Evolutionary conservation across 2,329 filamentous ascomycete species (phyloP).

Genomic region (Xylariomycetidae sp.): DNA sequence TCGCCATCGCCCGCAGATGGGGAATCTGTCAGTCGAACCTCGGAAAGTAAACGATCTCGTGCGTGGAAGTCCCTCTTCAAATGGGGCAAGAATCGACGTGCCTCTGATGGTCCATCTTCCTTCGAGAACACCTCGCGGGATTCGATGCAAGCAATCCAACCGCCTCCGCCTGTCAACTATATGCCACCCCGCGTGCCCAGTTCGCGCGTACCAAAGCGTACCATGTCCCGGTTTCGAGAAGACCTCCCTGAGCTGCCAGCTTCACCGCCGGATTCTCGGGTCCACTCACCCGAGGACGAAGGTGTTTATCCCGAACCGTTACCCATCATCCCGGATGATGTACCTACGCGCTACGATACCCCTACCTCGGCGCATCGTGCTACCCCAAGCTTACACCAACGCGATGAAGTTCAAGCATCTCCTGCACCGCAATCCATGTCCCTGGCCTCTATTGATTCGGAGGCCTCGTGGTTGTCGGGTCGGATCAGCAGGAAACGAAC

Average conservation of each 20-base stretch:
- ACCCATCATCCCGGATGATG: constrained; percentile 28
- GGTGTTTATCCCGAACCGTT: constrained; percentile 24
- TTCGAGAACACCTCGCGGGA: constrained; percentile 90
- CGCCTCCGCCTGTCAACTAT: constrained; percentile 29
- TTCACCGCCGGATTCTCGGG: constrained; percentile 76
- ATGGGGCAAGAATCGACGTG: constrained; percentile 55
- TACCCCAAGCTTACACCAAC: constrained; percentile 39
- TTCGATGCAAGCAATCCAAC: constrained; percentile 57
- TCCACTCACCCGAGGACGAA: constrained; percentile 70
- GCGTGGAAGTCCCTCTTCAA: constrained; percentile 73
- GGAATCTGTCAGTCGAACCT: constrained; percentile 46
- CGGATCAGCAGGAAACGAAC: constrained; percentile 46
- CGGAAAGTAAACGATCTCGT: constrained; percentile 44
- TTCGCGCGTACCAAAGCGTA: constrained; percentile 60
- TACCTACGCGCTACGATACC: constrained; percentile 37
- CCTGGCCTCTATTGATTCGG: constrained; percentile 88
- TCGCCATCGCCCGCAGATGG: constrained; percentile 35
- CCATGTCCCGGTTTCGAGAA: constrained; percentile 86
- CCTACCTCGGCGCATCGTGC: constrained; percentile 39
- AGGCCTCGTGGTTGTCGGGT: constrained; percentile 92
- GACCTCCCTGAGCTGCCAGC: constrained; percentile 81
- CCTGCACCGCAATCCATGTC: constrained; percentile 70
- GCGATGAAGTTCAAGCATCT: constrained; percentile 38
- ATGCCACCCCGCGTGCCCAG: constrained; percentile 28
- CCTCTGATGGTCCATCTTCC: constrained; percentile 57